Evolutionary conservation across 1,284 basidiomycete species (phyloP).

Genomic region (Cerrena zonata): DNA sequence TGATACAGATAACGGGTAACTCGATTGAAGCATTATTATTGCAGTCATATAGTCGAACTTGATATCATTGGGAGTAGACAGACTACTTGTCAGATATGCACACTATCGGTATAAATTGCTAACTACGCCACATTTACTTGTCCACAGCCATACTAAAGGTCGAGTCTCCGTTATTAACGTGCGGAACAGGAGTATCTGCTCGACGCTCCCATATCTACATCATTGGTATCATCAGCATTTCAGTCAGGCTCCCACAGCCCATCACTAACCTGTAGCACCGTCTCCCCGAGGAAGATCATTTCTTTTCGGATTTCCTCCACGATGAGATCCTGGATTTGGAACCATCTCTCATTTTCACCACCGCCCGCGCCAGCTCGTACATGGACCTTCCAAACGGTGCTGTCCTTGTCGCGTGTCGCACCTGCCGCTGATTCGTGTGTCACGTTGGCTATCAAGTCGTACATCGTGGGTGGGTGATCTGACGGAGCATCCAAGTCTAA

Average conservation of each 20-base stretch:
- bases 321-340: constrained; percentile 93
- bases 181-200: constrained; percentile 17
- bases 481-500: constrained; percentile 72
- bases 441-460: constrained; percentile 94
- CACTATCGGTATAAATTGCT: no score
- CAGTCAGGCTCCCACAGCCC: constrained; percentile 5
- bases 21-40: no score
- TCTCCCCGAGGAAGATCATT: constrained; percentile 97
- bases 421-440: constrained; percentile 92
- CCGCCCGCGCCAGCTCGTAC: constrained; percentile 72
- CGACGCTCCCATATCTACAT: constrained; percentile 68
- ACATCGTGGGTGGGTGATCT: constrained; percentile 60
- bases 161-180: constrained; percentile 19
- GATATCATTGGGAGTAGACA: no score
- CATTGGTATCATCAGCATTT: constrained; percentile 8
- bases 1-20: no score
- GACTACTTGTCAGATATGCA: no score
- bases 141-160: constrained; percentile 19
- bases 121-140: neutral
- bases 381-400: constrained; percentile 89
- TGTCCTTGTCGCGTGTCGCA: constrained; percentile 83
- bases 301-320: constrained; percentile 93
- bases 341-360: constrained; percentile 88
- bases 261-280: constrained; percentile 76
- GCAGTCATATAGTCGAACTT: no score